These are phyloP conservation scores for Parastagonospora avenae DNA, from an alignment of 2,329 filamentous ascomycete genomes.

Conservation along the genomic window DNA sequence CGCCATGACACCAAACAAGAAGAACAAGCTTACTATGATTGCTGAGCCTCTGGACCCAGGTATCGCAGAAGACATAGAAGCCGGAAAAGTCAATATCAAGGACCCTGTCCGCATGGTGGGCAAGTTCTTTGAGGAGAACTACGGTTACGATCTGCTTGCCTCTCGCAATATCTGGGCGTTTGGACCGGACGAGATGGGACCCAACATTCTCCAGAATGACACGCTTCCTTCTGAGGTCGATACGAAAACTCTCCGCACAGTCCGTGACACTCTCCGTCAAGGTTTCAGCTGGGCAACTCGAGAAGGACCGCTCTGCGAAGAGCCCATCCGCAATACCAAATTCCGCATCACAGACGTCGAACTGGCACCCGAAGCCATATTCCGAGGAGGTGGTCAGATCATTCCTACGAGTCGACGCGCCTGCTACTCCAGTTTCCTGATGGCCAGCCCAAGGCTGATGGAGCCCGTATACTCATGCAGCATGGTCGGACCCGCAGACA, in stretches of 20 bases:
- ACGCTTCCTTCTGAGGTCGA: constrained; percentile 94
- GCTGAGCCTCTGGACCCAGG: constrained; percentile 94
- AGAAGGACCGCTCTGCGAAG: constrained; percentile 96
- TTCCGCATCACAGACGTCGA: constrained; percentile 94
- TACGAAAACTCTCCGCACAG: constrained; percentile 83
- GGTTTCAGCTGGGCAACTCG: constrained; percentile 96
- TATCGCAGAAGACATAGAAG: constrained; percentile 93
- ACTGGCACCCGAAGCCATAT: constrained; percentile 88
- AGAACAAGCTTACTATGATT: constrained; percentile 99
- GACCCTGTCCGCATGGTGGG: constrained; percentile 92
- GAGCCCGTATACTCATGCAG: constrained; percentile 92
- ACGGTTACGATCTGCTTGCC: constrained; percentile 95
- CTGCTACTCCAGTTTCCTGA: constrained; percentile 94
- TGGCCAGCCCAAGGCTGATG: constrained; percentile 96
- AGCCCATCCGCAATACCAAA: constrained; percentile 97
- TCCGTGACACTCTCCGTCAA: constrained; percentile 91
- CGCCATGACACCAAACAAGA: constrained; percentile 96
- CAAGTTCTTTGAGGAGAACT: constrained; percentile 96
- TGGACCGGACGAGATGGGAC: constrained; percentile 90
- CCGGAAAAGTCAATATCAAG: constrained; percentile 85
- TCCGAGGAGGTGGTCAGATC: constrained; percentile 93
- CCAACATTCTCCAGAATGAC: constrained; percentile 96
- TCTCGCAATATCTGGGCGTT: constrained; percentile 98
- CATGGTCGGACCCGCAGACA: constrained; percentile 90
- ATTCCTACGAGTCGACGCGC: constrained; percentile 93